Evolutionary conservation across 2,329 filamentous ascomycete genomes (phyloP).

Genomic region (Phyllosticta capitalensis): DNA sequence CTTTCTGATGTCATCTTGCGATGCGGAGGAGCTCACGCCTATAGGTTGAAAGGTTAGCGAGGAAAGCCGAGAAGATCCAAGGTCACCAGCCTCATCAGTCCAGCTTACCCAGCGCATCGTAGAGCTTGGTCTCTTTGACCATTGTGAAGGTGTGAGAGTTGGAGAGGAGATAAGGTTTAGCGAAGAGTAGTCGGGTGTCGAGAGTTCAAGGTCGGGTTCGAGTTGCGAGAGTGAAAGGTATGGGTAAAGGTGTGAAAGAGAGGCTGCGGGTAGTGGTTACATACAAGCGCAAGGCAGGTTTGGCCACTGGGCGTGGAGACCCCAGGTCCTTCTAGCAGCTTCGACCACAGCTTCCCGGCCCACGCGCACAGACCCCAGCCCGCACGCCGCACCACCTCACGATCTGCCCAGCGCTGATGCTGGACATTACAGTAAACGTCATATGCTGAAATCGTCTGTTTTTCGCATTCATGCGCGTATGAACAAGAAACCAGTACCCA

Average conservation of each 20-base stretch:
- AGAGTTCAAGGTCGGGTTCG: neutral
- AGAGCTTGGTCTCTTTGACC: conserved; percentile 93
- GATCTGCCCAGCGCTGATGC: neutral
- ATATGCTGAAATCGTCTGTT: conserved; percentile 2
- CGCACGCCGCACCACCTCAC: neutral
- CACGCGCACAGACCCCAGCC: neutral
- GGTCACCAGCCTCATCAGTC: conserved; percentile 16
- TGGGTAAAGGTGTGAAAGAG: neutral
- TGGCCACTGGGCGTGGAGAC: conserved; percentile 1
- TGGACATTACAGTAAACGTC: neutral
- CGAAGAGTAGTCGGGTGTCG: neutral
- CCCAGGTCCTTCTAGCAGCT: conserved; percentile 8
- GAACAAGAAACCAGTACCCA: conserved; percentile 9
- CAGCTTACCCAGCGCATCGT: conserved; percentile 62
- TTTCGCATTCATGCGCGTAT: conserved; percentile 6
- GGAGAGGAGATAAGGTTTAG: neutral
- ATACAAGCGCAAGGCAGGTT: neutral
- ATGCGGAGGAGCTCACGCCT: conserved; percentile 65
- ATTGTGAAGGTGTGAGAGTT: conserved; percentile 40
- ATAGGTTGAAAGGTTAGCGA: conserved; percentile 6
- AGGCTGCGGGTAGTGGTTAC: neutral
- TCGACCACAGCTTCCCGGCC: conserved; percentile 2
- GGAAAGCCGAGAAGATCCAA: conserved; percentile 14
- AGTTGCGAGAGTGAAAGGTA: neutral
- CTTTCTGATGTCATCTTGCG: conserved; percentile 95